Evolutionary conservation across 2,329 filamentous ascomycete genomes (phyloP), one percentile per base, ranked within the genome.

Genomic region (Leptodontidium sp.): DNA sequence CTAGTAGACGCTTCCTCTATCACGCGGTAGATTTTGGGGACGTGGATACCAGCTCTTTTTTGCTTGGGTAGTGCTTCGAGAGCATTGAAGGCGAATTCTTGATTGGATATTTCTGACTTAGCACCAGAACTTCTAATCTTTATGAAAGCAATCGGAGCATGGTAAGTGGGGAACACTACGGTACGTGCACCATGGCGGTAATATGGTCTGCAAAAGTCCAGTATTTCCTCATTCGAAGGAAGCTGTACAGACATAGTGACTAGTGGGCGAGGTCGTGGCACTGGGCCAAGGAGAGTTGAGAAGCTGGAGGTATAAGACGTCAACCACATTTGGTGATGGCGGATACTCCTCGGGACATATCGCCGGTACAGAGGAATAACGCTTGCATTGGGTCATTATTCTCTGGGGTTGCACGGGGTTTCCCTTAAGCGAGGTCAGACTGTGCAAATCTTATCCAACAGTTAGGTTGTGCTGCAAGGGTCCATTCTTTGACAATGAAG

Each of bases 21-120:
- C 4, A 53, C 47, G 35, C 61, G 61, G 45, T 40, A 64, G 21
- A 64, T 38, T 40, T 64, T 38, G 24, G 61, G 61, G 26, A 64
- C 35, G 11, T 26, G 61, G 45, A 64, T 64, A 15, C 38, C n/a
- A 14, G 40, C 59, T n/a, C 45, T 35, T 14, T 64, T 29, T 21
- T 64, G 43, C 43, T 64, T 4, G 21, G 21, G 43, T 21, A 64
- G 12, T 26, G 49, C 35, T 68, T 50, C 11, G 59, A 52, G 70
- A 61, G 21, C 53, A 29, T 65, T 17, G 24, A 58, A 58, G 38
- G 63, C 63, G 63, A 47, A 67, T 35, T 50, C 7, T 26, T 67
- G 57, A 35, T 55, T 67, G n/a, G 15, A 12, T 40, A 21, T 38
- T 53, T 64, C 61, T 49, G 61, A 9, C 61, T 43, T 29, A 32